A percentile compares a stretch with the other conserved stretches of the same genome.
phyloP scores from a whole-genome alignment of 768 basidiomycete genomes.

The Filobasidium floriforme region DNA sequence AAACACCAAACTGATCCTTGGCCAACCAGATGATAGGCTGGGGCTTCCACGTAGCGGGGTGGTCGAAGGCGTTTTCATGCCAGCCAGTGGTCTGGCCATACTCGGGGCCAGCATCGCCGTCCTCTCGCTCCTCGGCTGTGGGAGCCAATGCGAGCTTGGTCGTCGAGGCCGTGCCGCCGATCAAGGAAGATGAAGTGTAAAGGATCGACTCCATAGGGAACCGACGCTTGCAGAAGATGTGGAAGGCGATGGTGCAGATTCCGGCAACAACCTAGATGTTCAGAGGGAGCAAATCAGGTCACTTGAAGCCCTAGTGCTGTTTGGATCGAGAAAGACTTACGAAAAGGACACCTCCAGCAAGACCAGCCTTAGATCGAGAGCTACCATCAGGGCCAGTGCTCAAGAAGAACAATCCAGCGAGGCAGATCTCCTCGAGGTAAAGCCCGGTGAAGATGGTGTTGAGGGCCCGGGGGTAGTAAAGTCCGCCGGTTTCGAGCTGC shows the following conservation, averaged over 20 bases:
- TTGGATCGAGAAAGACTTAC: constrained; percentile 28
- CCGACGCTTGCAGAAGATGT: constrained; percentile 40
- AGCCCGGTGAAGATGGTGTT: constrained; percentile 44
- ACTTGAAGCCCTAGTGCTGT: no score
- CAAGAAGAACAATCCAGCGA: constrained; percentile 46
- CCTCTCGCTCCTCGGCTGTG: constrained; percentile 21
- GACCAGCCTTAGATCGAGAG: constrained; percentile 33
- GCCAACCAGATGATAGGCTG: constrained; percentile 46
- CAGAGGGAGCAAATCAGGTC: not conserved
- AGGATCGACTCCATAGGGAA: constrained; percentile 36
- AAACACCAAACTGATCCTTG: constrained; percentile 42
- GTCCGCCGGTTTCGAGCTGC: constrained; percentile 45
- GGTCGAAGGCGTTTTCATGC: constrained; percentile 44
- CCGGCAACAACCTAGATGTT: constrained; percentile 34
- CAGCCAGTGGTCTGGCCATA: constrained; percentile 40
- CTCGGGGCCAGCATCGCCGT: constrained; percentile 31
- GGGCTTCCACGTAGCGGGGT: constrained; percentile 45
- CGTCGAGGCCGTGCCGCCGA: constrained; percentile 22
- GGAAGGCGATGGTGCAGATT: constrained; percentile 35
- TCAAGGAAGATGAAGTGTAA: constrained; percentile 32
- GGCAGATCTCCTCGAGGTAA: constrained; percentile 45
- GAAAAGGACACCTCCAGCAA: constrained; percentile 44
- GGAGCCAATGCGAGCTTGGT: constrained; percentile 23
- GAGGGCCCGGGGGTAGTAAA: constrained; percentile 46
- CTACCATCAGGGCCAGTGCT: constrained; percentile 30